phyloP scores from a whole-genome alignment of 495 filamentous ascomycete genomes.

The Trichoderma erinaceum region DNA sequence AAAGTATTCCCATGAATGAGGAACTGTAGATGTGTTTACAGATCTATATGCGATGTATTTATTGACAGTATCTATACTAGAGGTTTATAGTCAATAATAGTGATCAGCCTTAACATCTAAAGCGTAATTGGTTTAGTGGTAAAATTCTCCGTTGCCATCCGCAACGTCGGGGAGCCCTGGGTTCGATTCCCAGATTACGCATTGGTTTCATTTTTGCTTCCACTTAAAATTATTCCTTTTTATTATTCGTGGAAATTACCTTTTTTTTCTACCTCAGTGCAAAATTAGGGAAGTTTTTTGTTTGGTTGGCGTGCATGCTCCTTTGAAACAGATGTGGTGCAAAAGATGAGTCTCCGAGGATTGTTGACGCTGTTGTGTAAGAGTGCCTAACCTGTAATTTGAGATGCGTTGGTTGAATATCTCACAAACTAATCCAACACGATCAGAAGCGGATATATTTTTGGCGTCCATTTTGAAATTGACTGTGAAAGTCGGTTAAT shows the following conservation, averaged over 20 bases:
- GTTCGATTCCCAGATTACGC: constrained; percentile 14
- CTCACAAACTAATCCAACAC: too few species aligned
- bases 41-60: neutral
- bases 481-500: too few species aligned
- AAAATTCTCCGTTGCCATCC: constrained; percentile 14
- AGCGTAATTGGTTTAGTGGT: constrained; percentile 14
- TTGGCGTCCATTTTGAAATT: too few species aligned
- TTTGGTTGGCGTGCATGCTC: neutral
- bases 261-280: neutral
- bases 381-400: too few species aligned
- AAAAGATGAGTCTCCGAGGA: neutral
- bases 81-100: neutral
- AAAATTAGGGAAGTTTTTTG: neutral
- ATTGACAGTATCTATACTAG: neutral
- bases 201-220: neutral
- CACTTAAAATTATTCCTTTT: neutral
- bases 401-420: too few species aligned
- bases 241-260: neutral
- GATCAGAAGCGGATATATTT: too few species aligned
- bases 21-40: too few species aligned
- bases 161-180: constrained; percentile 14
- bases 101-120: neutral
- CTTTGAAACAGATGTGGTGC: neutral
- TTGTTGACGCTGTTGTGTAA: too few species aligned
- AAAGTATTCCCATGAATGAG: too few species aligned